Base-by-base conservation (phyloP, 2,329 filamentous ascomycete genomes). In the Penicillium sclerotiorum region DNA sequence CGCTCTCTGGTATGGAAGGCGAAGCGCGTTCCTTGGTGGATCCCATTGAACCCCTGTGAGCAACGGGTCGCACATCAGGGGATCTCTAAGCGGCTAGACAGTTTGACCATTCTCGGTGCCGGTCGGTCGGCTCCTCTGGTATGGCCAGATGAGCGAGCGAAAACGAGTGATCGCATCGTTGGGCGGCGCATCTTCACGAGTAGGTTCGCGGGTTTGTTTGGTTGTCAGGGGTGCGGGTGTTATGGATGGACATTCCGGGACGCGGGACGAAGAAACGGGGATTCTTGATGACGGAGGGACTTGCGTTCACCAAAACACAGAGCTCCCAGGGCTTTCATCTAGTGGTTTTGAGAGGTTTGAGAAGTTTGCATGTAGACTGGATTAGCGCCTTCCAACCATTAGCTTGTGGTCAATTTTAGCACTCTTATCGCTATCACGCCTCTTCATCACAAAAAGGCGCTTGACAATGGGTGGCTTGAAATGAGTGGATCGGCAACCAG, bases 221-320 rank as follows among this genome's bases (percentile, higher is more conserved):
- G 44, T 56, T 54, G 58, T 54, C 52, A 56, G 50, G 53, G 48
- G 40, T 20, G 39, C 41, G 30, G 27, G 45, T 52, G 59, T 48
- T 52, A 59, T 56, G 59, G 48, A 53, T 52, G 36, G 21, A 54
- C 59, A 61, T 61, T 61, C 59, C 56, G 8, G 17, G 2, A 23
- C 22, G 39, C 50, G 47, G 25, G 32, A 42, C 7, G 22, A 12
- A 45, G 35, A 21, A 25, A 25, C 15, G 22, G 37, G 27, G 28
- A 59, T 57, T 59, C 57, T 39, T 49, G 25, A 56, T 61, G 59
- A 61, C 54, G 53, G 44, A 15, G 36, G 8, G 8, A 21, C 11
- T 28, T n/a, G 22, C 23, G 7, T 22, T 17, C 4, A 23, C 13
- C 40, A 43, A 33, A 43, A 43, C 40, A 43, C 12, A 33, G 8